Evolutionary conservation across 78 protist genomes (phyloP).

Genomic region (Blattamonas nauphoetae): DNA sequence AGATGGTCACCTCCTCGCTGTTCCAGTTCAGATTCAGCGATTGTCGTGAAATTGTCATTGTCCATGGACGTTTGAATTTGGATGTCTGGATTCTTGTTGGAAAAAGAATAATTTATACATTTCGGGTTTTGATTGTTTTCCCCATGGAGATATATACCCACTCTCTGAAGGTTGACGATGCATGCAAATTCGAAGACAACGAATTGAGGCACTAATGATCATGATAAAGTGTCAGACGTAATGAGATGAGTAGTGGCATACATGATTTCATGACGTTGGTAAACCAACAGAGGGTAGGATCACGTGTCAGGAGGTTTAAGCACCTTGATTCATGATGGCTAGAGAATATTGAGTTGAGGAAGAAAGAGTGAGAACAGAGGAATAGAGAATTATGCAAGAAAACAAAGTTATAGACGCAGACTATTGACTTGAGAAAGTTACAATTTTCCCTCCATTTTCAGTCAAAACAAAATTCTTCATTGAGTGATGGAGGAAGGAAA

Average conservation of each 20-base stretch:
- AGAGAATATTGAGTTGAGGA: background rate
- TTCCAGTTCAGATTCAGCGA: conserved; percentile 21
- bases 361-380: background rate
- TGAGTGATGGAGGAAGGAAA: no score
- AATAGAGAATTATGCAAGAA: background rate
- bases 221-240: background rate
- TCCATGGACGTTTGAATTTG: background rate
- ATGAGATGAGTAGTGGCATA: background rate
- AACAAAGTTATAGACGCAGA: background rate
- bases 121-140: conserved; percentile 22
- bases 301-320: conserved; percentile 9
- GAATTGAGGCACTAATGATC: conserved; percentile 13
- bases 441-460: conserved; percentile 15
- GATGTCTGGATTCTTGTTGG: background rate
- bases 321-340: conserved; percentile 25
- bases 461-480: background rate
- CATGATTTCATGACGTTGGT: background rate
- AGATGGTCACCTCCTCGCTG: conserved; percentile 26
- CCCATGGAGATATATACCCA: conserved; percentile 31
- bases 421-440: conserved; percentile 20
- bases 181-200: background rate
- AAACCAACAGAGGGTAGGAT: conserved; percentile 23
- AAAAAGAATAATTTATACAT: background rate
- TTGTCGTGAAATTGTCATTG: background rate
- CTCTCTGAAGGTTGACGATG: background rate